Conservation (phyloP, 73 alveolate genomes). For the Paramecium primaurelia region DNA sequence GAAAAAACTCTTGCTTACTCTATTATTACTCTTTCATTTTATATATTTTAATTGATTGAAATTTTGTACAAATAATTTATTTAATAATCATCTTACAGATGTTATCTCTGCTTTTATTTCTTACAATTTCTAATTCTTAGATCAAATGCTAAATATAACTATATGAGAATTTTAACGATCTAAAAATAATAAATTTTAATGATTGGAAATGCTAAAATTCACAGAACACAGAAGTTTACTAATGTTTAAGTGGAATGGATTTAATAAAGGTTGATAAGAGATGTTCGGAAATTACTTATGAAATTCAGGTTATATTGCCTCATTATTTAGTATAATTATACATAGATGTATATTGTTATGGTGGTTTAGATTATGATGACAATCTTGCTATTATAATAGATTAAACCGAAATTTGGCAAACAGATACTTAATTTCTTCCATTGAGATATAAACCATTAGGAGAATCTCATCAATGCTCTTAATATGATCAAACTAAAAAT, state of each 20-base stretch:
- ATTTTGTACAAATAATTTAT: no score
- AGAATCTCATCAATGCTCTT: no score
- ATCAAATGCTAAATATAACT: neutral
- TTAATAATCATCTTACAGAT: no score
- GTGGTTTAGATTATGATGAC: neutral
- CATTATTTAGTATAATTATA: neutral
- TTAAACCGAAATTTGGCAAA: neutral
- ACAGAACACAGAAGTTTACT: neutral
- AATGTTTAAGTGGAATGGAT: neutral
- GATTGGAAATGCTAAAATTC: neutral
- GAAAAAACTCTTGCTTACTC: no score
- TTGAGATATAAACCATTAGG: no score
- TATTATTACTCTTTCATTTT: no score
- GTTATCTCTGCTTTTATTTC: neutral
- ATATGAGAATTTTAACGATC: neutral
- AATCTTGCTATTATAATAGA: no score
- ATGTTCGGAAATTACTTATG: neutral
- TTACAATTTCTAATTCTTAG: no score
- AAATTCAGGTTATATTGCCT: neutral
- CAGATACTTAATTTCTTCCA: neutral
- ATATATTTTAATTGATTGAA: neutral
- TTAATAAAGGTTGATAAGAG: neutral
- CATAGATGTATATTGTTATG: neutral
- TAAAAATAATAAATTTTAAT: no score
- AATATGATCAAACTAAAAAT: no score